Percentiles rank a stretch among this genome's conserved stretches.
Evolutionary conservation across 2,329 filamentous ascomycete species (phyloP).

Genomic region (Elsinoe arachidis): DNA sequence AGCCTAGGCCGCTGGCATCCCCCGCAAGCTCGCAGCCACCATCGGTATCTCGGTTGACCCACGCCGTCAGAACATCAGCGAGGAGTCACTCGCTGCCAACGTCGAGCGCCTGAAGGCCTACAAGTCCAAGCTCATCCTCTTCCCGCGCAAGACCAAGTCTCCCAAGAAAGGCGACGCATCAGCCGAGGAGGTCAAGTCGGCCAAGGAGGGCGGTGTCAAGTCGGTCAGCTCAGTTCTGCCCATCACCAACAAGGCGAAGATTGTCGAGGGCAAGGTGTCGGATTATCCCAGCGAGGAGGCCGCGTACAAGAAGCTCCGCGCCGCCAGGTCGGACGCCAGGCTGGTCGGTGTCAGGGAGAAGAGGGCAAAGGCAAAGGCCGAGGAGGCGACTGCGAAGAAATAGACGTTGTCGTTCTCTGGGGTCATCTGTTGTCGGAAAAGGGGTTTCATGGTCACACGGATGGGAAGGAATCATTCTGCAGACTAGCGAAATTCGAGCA

Average conservation of each 20-base stretch:
- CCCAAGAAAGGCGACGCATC: slow-evolving; percentile 85
- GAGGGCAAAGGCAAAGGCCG: slow-evolving; percentile 79
- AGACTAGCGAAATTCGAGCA: slow-evolving; percentile 8
- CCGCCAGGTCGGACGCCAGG: slow-evolving; percentile 74
- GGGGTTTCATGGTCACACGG: slow-evolving; percentile 7
- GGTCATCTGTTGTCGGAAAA: background rate
- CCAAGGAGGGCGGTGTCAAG: slow-evolving; percentile 44
- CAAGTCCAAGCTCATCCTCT: slow-evolving; percentile 91
- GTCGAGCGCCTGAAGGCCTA: slow-evolving; percentile 97
- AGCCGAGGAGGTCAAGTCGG: slow-evolving; percentile 71
- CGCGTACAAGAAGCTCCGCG: slow-evolving; percentile 79
- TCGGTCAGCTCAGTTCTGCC: slow-evolving; percentile 51
- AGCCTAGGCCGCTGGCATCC: slow-evolving; percentile 78
- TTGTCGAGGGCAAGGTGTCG: slow-evolving; percentile 75
- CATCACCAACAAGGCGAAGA: slow-evolving; percentile 60
- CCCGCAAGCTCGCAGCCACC: slow-evolving; percentile 87
- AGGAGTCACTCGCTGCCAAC: slow-evolving; percentile 90
- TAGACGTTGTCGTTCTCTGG: slow-evolving; percentile 36
- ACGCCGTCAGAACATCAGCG: slow-evolving; percentile 93
- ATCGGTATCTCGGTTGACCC: slow-evolving; percentile 95
- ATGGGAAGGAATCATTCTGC: slow-evolving; percentile 6
- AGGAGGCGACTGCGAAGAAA: slow-evolving; percentile 80
- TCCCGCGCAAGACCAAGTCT: slow-evolving; percentile 90
- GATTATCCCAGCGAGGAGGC: slow-evolving; percentile 63
- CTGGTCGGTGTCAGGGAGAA: slow-evolving; percentile 81